Evolutionary conservation across 345 rosid genomes (phyloP).

Genomic region (Ceriops zippeliana): DNA sequence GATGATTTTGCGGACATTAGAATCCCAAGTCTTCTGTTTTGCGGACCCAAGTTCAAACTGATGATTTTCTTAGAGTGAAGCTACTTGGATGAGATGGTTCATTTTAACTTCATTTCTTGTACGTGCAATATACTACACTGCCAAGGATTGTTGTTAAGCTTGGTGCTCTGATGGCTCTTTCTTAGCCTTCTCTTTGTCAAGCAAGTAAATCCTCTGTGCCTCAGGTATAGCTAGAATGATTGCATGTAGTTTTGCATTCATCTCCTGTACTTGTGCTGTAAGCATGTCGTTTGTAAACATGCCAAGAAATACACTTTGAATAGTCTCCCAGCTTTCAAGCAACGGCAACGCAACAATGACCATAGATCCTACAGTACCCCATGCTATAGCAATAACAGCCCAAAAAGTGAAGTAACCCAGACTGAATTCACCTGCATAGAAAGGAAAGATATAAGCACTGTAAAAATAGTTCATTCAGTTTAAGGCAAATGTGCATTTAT

Average conservation of each 20-base stretch:
- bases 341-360: conserved; percentile 66
- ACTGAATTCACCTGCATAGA: conserved; percentile 51
- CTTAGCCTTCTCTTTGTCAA: conserved; percentile 51
- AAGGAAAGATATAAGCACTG: neutral
- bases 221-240: conserved; percentile 62
- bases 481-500: no score
- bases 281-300: conserved; percentile 34
- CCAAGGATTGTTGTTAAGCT: conserved; percentile 10
- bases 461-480: no score
- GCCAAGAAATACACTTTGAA: conserved; percentile 52
- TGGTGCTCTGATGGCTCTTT: conserved; percentile 30
- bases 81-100: no score
- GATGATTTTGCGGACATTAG: no score
- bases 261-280: conserved; percentile 59
- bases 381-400: conserved; percentile 74
- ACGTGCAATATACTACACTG: no score
- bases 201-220: conserved; percentile 55
- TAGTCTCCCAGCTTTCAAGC: conserved; percentile 77
- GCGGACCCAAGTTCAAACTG: no score
- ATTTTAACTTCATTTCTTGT: no score
- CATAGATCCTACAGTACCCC: conserved; percentile 79
- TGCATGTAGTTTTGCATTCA: conserved; percentile 47
- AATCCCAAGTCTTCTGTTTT: no score
- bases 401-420: conserved; percentile 83
- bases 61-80: no score